A percentile compares a stretch with the other conserved stretches of the same genome.
Conservation (phyloP, 129 eudicot species). For the Smallanthus sonchifolius region DNA sequence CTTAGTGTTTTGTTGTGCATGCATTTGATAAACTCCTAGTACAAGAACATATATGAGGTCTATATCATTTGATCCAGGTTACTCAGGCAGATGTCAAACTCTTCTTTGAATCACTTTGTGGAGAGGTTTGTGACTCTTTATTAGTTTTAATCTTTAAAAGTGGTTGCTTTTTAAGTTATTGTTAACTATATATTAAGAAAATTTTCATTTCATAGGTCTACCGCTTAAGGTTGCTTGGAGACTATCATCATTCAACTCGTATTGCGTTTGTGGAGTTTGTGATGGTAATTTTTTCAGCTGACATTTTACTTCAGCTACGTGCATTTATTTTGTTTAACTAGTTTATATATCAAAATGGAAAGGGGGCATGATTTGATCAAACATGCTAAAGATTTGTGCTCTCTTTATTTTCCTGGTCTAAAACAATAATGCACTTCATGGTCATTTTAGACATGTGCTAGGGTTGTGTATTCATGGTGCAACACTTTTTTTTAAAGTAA, state of each 20-base stretch:
- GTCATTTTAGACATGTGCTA: too few relatives aligned
- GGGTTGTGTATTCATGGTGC: too few relatives aligned
- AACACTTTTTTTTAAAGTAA: too few relatives aligned
- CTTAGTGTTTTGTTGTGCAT: not conserved
- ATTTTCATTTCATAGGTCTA: slow-evolving; percentile 44
- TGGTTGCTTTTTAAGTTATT: slow-evolving; percentile 8
- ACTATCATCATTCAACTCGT: slow-evolving; percentile 86
- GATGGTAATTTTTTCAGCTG: slow-evolving; percentile 46
- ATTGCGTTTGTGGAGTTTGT: slow-evolving; percentile 97
- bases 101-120: slow-evolving; percentile 81
- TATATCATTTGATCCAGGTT: slow-evolving; percentile 40
- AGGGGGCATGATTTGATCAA: not conserved
- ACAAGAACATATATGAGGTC: not conserved
- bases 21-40: not conserved
- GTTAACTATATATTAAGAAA: slow-evolving; percentile 3
- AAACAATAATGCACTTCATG: too few relatives aligned
- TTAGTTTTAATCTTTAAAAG: not conserved
- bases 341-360: not conserved
- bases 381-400: not conserved
- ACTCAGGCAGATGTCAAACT: slow-evolving; percentile 86
- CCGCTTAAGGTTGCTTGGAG: slow-evolving; percentile 94
- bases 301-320: not conserved
- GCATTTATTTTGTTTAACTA: not conserved
- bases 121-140: slow-evolving; percentile 61
- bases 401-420: not conserved